Percentiles rank a stretch among this genome's conserved stretches.
Evolutionary conservation across 257 asterid genomes (phyloP).

Genomic region (Eustoma russellianum): DNA sequence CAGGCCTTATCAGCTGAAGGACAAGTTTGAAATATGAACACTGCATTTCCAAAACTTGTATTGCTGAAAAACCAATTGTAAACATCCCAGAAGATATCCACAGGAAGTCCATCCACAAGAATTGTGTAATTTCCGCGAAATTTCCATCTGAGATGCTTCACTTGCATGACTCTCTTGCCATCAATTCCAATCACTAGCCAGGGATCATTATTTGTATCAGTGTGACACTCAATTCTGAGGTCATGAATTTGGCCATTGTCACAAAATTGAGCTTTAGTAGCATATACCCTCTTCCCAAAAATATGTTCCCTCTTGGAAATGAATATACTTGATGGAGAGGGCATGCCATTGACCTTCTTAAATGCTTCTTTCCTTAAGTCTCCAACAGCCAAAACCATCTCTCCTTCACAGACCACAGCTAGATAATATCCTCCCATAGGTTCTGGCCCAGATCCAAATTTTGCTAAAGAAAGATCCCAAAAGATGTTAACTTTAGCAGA

Average conservation of each 20-base stretch:
- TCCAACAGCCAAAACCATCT: conserved; percentile 62
- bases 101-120: conserved; percentile 73
- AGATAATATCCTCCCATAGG: conserved; percentile 72
- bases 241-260: conserved; percentile 66
- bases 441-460: conserved; percentile 84
- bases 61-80: conserved; percentile 78
- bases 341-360: conserved; percentile 52
- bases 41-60: conserved; percentile 50
- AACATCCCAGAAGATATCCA: conserved; percentile 84
- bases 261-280: conserved; percentile 62
- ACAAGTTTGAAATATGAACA: conserved; percentile 68
- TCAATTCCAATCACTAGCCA: conserved; percentile 55
- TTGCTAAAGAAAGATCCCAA: conserved; percentile 81
- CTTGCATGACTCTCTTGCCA: conserved; percentile 58
- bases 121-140: conserved; percentile 70
- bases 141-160: conserved; percentile 73
- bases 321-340: conserved; percentile 28
- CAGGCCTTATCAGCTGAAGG: conserved; percentile 60
- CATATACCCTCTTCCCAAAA: conserved; percentile 57
- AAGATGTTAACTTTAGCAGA: conserved; percentile 49
- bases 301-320: conserved; percentile 69
- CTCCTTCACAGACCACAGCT: conserved; percentile 52
- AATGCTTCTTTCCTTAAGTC: conserved; percentile 78
- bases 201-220: conserved; percentile 41
- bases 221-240: conserved; percentile 61